Base-by-base conservation (phyloP, 768 basidiomycete genomes). In the Boletus pseudo-olivaceus region DNA sequence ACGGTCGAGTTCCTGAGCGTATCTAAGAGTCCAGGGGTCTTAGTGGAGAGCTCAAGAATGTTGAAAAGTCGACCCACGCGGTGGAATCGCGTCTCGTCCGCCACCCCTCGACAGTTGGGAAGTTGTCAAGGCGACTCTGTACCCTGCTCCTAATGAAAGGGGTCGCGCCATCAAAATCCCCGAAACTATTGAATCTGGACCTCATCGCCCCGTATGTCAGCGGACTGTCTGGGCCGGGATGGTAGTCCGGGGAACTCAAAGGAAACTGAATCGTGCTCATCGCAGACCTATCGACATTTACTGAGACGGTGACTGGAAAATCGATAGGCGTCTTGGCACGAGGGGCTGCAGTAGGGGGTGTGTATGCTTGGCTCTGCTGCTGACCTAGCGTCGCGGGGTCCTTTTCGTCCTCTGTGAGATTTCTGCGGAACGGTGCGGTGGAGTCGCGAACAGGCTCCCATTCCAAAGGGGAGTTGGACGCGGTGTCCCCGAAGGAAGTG, bases 81-180 rank as follows among this genome's bases (percentile, higher is more conserved):
- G 90, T 93, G 61, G 92, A 93, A 71, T 95, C 92, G 46, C 90
- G 79, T 61, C 93, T 77, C 11, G 86, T 90, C 47, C 93, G 78
- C 93, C 93, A 96, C 5, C 87, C 89, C 32, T 93, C 90, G 3
- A 77, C 63, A 19, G 67, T 77, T 45, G 68, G 68, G 40, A 83
- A 68, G 51, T 69, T 76, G 57, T 90, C 87, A 46, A 91, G 70
- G 47, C 88, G 78, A 66, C 91, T 93, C 55, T 88, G 90, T 8
- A 85, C 90, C 42, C 91, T 83, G 69, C 90, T 93, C 46, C 91
- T 81, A 60, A 91, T 86, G 69, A 92, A 92, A 11, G 90, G 89
- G 5, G 90, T 86, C 15, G 82, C 70, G 5, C 75, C 75, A 43
- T 93, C 89, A 42, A 85, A 82, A 56, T 93, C 91, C 8, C 80